These are phyloP conservation scores for Purshia tridentata DNA, from an alignment of 306 rosid genomes.

Conservation along the genomic window DNA sequence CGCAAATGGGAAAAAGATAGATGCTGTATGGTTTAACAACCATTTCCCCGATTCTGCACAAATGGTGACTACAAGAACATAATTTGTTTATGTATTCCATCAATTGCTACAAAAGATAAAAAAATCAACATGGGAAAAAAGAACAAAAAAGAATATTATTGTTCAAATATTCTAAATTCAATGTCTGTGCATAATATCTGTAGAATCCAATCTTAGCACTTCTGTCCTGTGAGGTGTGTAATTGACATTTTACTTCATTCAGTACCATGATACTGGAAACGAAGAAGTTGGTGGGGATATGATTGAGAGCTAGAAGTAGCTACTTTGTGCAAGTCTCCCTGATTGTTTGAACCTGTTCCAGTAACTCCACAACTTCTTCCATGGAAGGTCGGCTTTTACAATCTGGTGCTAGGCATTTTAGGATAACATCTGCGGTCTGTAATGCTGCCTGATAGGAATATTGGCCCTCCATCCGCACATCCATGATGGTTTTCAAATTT, in stretches of 20 bases:
- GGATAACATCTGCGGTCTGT: slow-evolving; percentile 47
- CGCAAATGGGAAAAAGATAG: neutral
- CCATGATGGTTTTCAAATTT: slow-evolving; percentile 54
- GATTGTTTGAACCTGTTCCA: slow-evolving; percentile 54
- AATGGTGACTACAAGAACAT: slow-evolving; percentile 15
- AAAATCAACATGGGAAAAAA: neutral
- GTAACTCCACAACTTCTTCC: slow-evolving; percentile 58
- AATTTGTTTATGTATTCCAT: slow-evolving; percentile 13
- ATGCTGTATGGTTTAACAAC: neutral
- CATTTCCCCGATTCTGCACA: slow-evolving; percentile 13
- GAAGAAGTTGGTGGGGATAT: neutral
- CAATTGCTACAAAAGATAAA: neutral
- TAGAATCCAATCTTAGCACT: too few relatives aligned
- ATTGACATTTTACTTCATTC: slow-evolving; percentile 1
- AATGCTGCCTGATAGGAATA: slow-evolving; percentile 59
- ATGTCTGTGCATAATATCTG: neutral
- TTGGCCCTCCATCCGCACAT: slow-evolving; percentile 60
- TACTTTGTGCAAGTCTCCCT: slow-evolving; percentile 29
- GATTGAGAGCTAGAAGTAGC: slow-evolving; percentile 11
- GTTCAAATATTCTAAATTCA: slow-evolving; percentile 1
- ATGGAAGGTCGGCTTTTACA: slow-evolving; percentile 73
- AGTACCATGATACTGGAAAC: slow-evolving; percentile 22
- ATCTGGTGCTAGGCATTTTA: slow-evolving; percentile 56
- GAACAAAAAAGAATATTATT: slow-evolving; percentile 4
- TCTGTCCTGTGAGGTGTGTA: too few relatives aligned